Conservation (phyloP, 345 rosid species). For the Rubroshorea leprosula region DNA sequence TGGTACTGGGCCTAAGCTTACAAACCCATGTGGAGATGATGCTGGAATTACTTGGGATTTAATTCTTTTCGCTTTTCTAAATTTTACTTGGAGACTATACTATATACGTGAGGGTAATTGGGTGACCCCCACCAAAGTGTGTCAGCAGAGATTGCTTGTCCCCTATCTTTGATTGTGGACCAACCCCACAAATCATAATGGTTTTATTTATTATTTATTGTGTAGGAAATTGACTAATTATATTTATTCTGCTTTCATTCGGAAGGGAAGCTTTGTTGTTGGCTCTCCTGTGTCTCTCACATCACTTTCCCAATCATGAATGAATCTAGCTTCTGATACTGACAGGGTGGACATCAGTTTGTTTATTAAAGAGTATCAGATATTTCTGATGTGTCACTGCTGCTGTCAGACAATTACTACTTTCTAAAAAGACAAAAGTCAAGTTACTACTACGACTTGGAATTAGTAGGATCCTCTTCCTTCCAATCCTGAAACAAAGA, state of each 20-base stretch:
- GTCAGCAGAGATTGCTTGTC: slow-evolving; percentile 19
- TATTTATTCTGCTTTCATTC: slow-evolving; percentile 5
- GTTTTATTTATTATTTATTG: slow-evolving; percentile 23
- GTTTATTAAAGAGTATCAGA: slow-evolving; percentile 6
- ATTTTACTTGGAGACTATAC: too few species aligned
- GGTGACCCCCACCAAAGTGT: slow-evolving; percentile 19
- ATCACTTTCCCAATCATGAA: slow-evolving; percentile 27
- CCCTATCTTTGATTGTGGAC: slow-evolving; percentile 5
- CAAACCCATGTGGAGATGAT: too few species aligned
- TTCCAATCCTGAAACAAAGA: slow-evolving; percentile 5
- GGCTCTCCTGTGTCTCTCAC: slow-evolving; percentile 12
- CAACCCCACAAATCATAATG: slow-evolving; percentile 18
- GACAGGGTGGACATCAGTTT: slow-evolving; percentile 16
- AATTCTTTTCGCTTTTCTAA: too few species aligned
- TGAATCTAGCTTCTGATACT: slow-evolving; percentile 22
- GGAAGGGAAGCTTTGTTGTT: neutral
- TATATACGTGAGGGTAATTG: slow-evolving; percentile 8
- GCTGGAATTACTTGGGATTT: too few species aligned
- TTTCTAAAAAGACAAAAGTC: slow-evolving; percentile 9
- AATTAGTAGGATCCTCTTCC: slow-evolving; percentile 12
- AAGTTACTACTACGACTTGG: too few species aligned
- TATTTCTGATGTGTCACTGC: slow-evolving; percentile 23
- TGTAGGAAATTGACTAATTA: too few species aligned
- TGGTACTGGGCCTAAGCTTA: too few species aligned
- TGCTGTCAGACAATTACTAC: slow-evolving; percentile 15